Conservation (phyloP, 257 asterid genomes). For the Leptodermis oblonga region DNA sequence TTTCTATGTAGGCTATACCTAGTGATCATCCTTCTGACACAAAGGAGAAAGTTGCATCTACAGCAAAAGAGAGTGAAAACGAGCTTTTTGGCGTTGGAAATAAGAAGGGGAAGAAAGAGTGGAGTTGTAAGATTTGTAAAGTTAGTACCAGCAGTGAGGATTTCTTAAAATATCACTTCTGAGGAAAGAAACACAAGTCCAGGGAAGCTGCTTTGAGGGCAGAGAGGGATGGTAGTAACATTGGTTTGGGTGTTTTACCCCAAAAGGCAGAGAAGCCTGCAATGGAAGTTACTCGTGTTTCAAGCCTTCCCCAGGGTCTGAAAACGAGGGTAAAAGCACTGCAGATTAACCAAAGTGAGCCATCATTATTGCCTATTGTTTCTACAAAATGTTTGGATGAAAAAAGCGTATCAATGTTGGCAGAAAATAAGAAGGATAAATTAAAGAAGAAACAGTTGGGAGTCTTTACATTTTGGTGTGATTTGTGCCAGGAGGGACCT, state of each 20-base stretch:
- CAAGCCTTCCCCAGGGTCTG: not conserved
- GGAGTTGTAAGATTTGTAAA: conserved; percentile 57
- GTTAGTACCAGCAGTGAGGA: conserved; percentile 34
- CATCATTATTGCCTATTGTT: conserved; percentile 2
- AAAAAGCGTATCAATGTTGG: conserved; percentile 10
- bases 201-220: conserved; percentile 42
- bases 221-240: conserved; percentile 27
- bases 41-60: conserved; percentile 31
- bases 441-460: conserved; percentile 10
- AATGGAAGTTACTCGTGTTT: not conserved
- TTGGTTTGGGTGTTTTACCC: conserved; percentile 27
- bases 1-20: conserved; percentile 40
- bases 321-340: not conserved
- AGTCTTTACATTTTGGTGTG: conserved; percentile 40
- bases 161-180: conserved; percentile 37
- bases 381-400: conserved; percentile 5
- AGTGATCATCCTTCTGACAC: conserved; percentile 26
- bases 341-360: conserved; percentile 10
- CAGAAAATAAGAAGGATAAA: conserved; percentile 7
- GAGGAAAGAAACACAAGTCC: conserved; percentile 59
- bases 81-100: conserved; percentile 12
- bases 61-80: conserved; percentile 17
- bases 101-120: conserved; percentile 25
- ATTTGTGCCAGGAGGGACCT: conserved; percentile 41
- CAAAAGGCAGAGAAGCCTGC: too few species aligned